Evolutionary conservation across 805 yeast genomes (phyloP).

Genomic region (Suhomyces xylopsoci): DNA sequence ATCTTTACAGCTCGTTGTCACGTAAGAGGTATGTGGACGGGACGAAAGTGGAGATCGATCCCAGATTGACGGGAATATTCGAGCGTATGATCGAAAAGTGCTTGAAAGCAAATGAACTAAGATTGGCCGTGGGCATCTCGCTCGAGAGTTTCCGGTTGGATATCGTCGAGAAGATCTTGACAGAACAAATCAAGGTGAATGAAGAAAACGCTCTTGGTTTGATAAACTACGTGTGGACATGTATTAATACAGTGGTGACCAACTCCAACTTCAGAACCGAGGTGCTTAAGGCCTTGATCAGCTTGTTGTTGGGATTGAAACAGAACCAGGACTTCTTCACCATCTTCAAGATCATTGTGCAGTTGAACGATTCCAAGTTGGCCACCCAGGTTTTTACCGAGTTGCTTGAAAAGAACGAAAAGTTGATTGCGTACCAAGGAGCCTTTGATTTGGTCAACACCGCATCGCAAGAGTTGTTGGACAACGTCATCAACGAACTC

Average conservation of each 20-base stretch:
- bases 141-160: slow-evolving; percentile 86
- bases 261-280: slow-evolving; percentile 64
- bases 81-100: slow-evolving; percentile 87
- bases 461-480: slow-evolving; percentile 85
- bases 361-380: slow-evolving; percentile 70
- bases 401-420: slow-evolving; percentile 49
- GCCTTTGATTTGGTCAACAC: slow-evolving; percentile 92
- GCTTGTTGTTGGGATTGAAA: slow-evolving; percentile 52
- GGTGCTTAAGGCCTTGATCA: slow-evolving; percentile 61
- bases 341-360: slow-evolving; percentile 81
- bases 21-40: slow-evolving; percentile 38
- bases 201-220: slow-evolving; percentile 55
- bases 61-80: slow-evolving; percentile 64
- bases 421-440: slow-evolving; percentile 77
- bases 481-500: slow-evolving; percentile 46
- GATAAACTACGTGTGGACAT: slow-evolving; percentile 71
- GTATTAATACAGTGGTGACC: slow-evolving; percentile 64
- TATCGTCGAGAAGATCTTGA: slow-evolving; percentile 60
- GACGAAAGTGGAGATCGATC: slow-evolving; percentile 43
- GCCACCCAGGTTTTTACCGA: slow-evolving; percentile 68
- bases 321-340: slow-evolving; percentile 75
- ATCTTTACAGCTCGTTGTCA: slow-evolving; percentile 67
- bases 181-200: slow-evolving; percentile 31
- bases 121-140: slow-evolving; percentile 85
- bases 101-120: slow-evolving; percentile 63